phyloP scores from a whole-genome alignment of 2,329 filamentous ascomycete species.

The Pseudodiploospora longispora region DNA sequence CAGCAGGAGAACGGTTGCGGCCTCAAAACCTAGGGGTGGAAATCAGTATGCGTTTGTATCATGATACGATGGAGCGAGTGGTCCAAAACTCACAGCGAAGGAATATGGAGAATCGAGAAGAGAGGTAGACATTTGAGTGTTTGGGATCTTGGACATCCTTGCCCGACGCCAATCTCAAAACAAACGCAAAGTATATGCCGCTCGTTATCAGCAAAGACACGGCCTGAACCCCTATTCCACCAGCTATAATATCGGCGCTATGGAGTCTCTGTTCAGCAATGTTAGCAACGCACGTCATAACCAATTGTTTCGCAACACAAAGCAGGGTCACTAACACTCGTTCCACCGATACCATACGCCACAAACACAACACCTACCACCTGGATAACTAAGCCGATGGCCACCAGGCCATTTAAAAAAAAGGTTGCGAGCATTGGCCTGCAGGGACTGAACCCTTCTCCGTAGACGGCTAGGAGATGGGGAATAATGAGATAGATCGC shows the following conservation, averaged over 20 bases:
- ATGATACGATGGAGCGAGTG: background rate
- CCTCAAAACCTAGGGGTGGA: constrained; percentile 25
- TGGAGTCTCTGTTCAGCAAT: constrained; percentile 19
- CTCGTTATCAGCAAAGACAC: constrained; percentile 31
- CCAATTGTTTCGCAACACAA: too few species aligned
- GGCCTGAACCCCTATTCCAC: constrained; percentile 37
- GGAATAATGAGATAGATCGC: constrained; percentile 38
- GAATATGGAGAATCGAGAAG: constrained; percentile 34
- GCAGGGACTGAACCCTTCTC: constrained; percentile 30
- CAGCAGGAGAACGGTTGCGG: constrained; percentile 29
- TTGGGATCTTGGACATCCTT: constrained; percentile 30
- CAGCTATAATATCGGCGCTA: constrained; percentile 32
- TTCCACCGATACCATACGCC: constrained; percentile 23
- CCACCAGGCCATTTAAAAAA: constrained; percentile 25
- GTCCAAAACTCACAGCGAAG: constrained; percentile 31
- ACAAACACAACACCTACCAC: constrained; percentile 33
- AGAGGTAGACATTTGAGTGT: constrained; percentile 32
- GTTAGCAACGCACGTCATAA: constrained; percentile 9
- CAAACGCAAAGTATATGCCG: constrained; percentile 32
- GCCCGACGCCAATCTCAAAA: constrained; percentile 28
- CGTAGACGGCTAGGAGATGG: constrained; percentile 39
- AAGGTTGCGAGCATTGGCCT: constrained; percentile 26
- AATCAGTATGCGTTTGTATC: background rate
- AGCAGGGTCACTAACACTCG: constrained; percentile 24
- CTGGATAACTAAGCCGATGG: constrained; percentile 28